Evolutionary conservation across 1,284 basidiomycete genomes (phyloP).

Genomic region (Ganoderma multipileum): DNA sequence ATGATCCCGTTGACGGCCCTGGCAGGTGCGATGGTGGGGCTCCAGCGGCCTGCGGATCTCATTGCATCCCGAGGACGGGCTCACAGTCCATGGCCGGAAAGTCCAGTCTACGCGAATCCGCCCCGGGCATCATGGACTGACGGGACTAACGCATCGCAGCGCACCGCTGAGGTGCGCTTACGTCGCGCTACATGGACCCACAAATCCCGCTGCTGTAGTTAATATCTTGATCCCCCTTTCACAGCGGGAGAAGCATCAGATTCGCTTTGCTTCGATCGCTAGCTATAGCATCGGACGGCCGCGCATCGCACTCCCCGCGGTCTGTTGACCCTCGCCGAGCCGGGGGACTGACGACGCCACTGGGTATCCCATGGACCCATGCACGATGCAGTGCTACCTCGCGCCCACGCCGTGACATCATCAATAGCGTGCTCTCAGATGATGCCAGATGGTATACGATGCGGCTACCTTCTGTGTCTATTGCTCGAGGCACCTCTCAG

Average conservation of each 20-base stretch:
- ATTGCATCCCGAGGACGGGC: not conserved
- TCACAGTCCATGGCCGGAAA: not conserved
- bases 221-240: not conserved
- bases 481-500: not conserved
- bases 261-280: not conserved
- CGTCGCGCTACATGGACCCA: slow-evolving; percentile 1
- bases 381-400: not conserved
- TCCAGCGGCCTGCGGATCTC: not conserved
- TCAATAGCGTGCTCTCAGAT: not conserved
- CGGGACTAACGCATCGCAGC: not conserved
- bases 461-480: not conserved
- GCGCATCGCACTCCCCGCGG: not conserved
- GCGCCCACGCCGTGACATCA: not conserved
- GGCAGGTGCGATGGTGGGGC: not conserved
- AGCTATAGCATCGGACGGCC: not conserved
- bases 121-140: not conserved
- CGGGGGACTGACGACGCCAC: not conserved
- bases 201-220: not conserved
- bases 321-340: not conserved
- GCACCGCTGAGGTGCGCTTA: not conserved
- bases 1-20: not conserved
- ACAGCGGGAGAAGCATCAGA: not conserved
- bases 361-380: not conserved
- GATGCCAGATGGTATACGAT: not conserved
- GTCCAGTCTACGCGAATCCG: not conserved